Percentiles rank a stretch among this genome's conserved stretches.
Evolutionary conservation across 768 basidiomycete species (phyloP).

Genomic region (Podaxis carcinomalis): DNA sequence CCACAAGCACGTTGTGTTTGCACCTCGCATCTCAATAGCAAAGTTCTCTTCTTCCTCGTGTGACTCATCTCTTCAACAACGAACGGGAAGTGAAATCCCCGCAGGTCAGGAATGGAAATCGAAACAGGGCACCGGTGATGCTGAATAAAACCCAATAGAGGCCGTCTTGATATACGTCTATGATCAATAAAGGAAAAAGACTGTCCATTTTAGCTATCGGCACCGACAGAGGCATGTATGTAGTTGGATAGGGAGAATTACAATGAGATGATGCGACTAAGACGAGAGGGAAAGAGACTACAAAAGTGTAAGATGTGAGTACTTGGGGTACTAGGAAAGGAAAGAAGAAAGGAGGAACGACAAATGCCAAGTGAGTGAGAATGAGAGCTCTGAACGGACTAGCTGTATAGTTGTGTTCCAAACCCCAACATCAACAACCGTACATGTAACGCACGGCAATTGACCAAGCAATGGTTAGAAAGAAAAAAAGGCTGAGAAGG

Average conservation of each 20-base stretch:
- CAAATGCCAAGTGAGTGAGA: background rate
- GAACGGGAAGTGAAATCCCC: no score
- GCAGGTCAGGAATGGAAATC: no score
- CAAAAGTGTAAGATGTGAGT: slow-evolving; percentile 7
- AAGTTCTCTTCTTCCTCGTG: no score
- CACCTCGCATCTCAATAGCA: no score
- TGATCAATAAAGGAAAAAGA: no score
- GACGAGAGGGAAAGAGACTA: background rate
- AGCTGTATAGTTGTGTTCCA: background rate
- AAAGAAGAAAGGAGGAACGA: background rate
- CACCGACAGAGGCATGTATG: slow-evolving; percentile 1
- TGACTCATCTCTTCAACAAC: no score
- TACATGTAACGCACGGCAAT: background rate
- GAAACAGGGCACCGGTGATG: background rate
- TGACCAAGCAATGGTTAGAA: slow-evolving; percentile 4
- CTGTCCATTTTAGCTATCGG: background rate
- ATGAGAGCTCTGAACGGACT: background rate
- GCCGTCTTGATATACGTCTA: no score
- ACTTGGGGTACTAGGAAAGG: background rate
- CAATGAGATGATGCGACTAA: slow-evolving; percentile 10
- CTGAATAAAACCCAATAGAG: background rate
- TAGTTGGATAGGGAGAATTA: slow-evolving; percentile 6
- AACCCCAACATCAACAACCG: background rate
- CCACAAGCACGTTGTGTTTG: no score
- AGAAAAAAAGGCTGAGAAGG: background rate